Evolutionary conservation across 1,284 basidiomycete species (phyloP).

Genomic region (Microbotryum silenes-acaulis): DNA sequence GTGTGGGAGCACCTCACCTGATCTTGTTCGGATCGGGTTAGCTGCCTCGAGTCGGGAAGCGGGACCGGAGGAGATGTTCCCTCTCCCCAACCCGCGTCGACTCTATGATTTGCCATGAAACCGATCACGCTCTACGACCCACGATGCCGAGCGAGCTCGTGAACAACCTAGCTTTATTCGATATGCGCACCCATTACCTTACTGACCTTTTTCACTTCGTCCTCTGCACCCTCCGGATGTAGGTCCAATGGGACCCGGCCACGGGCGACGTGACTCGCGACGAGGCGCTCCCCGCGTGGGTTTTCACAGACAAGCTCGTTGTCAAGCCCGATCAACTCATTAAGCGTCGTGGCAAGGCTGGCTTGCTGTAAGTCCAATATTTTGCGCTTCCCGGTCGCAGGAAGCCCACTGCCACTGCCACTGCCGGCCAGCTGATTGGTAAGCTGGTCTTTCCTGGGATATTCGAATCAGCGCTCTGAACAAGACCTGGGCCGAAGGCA

Average conservation of each 20-base stretch:
- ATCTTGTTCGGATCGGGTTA: no score
- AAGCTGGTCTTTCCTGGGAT: no score
- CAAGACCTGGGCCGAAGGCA: conserved; percentile 71
- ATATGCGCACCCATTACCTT: no score
- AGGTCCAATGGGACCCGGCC: conserved; percentile 72
- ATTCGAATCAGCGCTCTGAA: conserved; percentile 51
- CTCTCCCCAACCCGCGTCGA: neutral
- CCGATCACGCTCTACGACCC: no score
- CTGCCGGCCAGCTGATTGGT: neutral
- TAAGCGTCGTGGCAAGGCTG: conserved; percentile 98
- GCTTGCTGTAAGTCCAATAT: conserved; percentile 55
- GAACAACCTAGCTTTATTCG: no score
- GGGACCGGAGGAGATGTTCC: neutral
- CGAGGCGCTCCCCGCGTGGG: conserved; percentile 69
- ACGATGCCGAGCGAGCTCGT: no score
- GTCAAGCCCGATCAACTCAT: conserved; percentile 77
- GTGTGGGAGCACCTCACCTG: no score
- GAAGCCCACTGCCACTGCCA: neutral
- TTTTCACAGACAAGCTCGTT: conserved; percentile 52
- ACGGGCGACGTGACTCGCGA: conserved; percentile 75
- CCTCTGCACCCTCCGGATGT: neutral
- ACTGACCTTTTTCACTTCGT: neutral
- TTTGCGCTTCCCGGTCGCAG: neutral
- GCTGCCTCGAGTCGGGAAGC: no score
- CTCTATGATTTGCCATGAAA: neutral